Evolutionary conservation across 2,329 filamentous ascomycete species (phyloP).

Genomic region (Colletotrichum abscissum): DNA sequence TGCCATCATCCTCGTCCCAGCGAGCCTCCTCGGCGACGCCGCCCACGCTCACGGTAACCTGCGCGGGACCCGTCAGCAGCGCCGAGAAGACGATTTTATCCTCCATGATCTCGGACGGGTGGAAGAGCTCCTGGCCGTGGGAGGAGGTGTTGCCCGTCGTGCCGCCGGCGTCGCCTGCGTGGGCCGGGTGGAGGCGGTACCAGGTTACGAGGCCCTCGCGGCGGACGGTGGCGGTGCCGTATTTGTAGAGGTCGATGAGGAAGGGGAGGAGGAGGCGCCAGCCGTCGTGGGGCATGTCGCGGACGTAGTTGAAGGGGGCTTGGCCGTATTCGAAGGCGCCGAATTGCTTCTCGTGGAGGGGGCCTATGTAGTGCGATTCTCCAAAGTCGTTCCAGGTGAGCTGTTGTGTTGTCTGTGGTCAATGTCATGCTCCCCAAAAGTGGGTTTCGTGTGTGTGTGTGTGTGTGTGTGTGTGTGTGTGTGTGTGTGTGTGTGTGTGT

Average conservation of each 20-base stretch:
- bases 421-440: no score
- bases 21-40: slow-evolving; percentile 25
- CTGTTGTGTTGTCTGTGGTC: not conserved
- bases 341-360: slow-evolving; percentile 45
- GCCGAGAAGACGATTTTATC: slow-evolving; percentile 41
- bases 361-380: slow-evolving; percentile 66
- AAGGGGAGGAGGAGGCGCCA: slow-evolving; percentile 60
- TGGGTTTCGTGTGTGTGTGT: no score
- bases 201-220: slow-evolving; percentile 42
- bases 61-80: slow-evolving; percentile 40
- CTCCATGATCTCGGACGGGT: slow-evolving; percentile 38
- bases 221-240: slow-evolving; percentile 38
- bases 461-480: no score
- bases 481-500: no score
- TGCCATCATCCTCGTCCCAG: slow-evolving; percentile 38
- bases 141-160: slow-evolving; percentile 44
- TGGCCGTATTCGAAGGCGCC: slow-evolving; percentile 30
- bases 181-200: slow-evolving; percentile 39
- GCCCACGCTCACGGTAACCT: slow-evolving; percentile 43
- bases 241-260: slow-evolving; percentile 49
- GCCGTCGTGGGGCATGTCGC: slow-evolving; percentile 59
- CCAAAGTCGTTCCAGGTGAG: slow-evolving; percentile 61
- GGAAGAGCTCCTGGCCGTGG: slow-evolving; percentile 40
- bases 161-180: slow-evolving; percentile 39
- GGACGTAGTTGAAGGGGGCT: slow-evolving; percentile 54